These are phyloP conservation scores for Pythium angustatum DNA, from an alignment of 352 stramenopile species.

Conservation along the genomic window DNA sequence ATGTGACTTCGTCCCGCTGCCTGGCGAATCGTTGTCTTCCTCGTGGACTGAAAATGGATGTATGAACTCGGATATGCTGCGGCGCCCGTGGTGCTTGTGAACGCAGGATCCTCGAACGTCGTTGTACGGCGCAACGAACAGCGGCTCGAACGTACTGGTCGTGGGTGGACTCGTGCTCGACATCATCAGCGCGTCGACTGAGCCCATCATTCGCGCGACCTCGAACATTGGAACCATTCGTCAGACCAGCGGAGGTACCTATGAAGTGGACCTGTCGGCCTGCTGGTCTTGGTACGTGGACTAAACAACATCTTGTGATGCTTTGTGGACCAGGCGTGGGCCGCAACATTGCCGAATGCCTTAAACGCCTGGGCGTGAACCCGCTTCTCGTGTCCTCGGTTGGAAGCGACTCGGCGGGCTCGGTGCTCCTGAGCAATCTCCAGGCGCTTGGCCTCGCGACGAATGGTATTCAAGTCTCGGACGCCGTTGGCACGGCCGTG, in stretches of 20 bases:
- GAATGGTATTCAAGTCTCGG: slow-evolving; percentile 53
- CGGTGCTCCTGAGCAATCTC: slow-evolving; percentile 72
- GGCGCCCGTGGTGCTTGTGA: too few species aligned
- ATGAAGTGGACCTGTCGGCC: too few species aligned
- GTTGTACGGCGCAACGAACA: slow-evolving; percentile 2
- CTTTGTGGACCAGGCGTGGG: too few species aligned
- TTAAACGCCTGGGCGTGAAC: slow-evolving; percentile 65
- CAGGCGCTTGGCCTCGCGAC: slow-evolving; percentile 57
- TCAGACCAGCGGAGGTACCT: slow-evolving; percentile 82
- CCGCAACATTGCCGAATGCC: slow-evolving; percentile 91
- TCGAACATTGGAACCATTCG: slow-evolving; percentile 88
- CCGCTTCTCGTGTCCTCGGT: slow-evolving; percentile 83
- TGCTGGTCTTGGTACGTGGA: too few species aligned
- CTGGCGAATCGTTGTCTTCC: not conserved
- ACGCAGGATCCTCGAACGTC: not conserved
- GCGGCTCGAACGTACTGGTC: slow-evolving; percentile 57
- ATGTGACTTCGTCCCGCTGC: not conserved
- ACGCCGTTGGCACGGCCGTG: slow-evolving; percentile 67
- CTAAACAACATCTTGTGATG: too few species aligned
- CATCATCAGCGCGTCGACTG: slow-evolving; percentile 74
- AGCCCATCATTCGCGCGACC: slow-evolving; percentile 73
- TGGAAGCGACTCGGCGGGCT: slow-evolving; percentile 71
- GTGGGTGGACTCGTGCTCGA: slow-evolving; percentile 88
- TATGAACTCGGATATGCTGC: not conserved
- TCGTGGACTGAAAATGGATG: not conserved